Evolutionary conservation across 2,329 filamentous ascomycete genomes (phyloP), one percentile per base, ranked within the genome.

Genomic region (Colletotrichum shisoi): DNA sequence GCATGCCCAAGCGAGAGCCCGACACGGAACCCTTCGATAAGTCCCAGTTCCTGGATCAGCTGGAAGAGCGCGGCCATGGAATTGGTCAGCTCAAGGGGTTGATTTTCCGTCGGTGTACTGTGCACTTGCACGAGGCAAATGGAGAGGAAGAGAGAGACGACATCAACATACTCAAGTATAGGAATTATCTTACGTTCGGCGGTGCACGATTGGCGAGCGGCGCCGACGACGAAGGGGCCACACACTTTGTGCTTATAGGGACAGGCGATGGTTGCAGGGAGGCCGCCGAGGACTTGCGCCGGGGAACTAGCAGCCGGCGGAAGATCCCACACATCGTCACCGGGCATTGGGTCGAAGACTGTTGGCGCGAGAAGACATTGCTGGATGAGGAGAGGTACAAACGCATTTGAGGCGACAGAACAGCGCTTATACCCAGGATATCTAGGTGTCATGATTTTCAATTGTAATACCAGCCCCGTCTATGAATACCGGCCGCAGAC

Each of bases 331-430:
- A 92, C 70, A 78, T 94, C 7, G 90, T 97, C 2, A 85, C 80
- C 0, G 76, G 83, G 11, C 81, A 82, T 15, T 99, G 95, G 95
- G 79, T 97, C 0, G 84, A 89, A 57, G 88, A 91, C 59, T 92
- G 91, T 73, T 97, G 94, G 93, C 82, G 82, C 66, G 92, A 94
- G 75, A 84, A 83, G 70, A 96, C 93, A 0, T 74, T 91, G 68
- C 76, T 97, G 53, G 92, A 96, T 71, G 94, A 97, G 79, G 92
- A 94, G 73, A 78, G 80, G 46, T 88, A 84, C 72, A 75, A 73
- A 8, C 69, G 70, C 4, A 70, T 78, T 4, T 75, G 53, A 70
- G 73, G 57, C 60, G 49, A 57, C 17, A 49, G 12, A n/a, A 40
- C 8, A 31, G 27, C 37, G 42, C 11, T 15, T 17, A 59, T 59